A percentile compares a stretch with the other conserved stretches of the same genome.
These are phyloP conservation scores for Dipteronia sinensis DNA, from an alignment of 345 rosid species.

Conservation along the genomic window DNA sequence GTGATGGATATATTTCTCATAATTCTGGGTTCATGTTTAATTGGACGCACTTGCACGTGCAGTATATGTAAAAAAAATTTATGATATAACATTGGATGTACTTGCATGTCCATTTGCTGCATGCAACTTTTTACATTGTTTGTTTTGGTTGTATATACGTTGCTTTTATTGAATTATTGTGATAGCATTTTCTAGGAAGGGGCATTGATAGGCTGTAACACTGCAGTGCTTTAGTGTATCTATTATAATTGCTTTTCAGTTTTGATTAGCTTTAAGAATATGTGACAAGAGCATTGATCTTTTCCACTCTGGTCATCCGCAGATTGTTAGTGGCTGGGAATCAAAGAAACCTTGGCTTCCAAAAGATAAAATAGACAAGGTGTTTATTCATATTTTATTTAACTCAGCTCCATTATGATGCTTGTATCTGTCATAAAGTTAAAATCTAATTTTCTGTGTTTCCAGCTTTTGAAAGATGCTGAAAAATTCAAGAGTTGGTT, in stretches of 20 bases:
- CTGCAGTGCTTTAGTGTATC: neutral
- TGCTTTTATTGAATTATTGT: neutral
- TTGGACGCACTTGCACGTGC: too few relatives aligned
- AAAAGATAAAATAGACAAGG: conserved; percentile 74
- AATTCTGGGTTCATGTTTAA: too few relatives aligned
- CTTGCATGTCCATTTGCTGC: neutral
- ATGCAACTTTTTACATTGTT: neutral
- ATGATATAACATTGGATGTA: neutral
- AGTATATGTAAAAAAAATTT: too few relatives aligned
- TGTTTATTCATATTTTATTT: conserved; percentile 26
- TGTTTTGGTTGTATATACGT: neutral
- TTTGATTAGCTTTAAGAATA: conserved; percentile 1
- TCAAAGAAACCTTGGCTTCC: conserved; percentile 89
- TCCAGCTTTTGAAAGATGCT: conserved; percentile 62
- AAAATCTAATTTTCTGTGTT: neutral
- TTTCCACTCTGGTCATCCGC: conserved; percentile 24
- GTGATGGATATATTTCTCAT: neutral
- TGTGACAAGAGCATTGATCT: conserved; percentile 8
- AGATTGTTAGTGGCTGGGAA: conserved; percentile 75
- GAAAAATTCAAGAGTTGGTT: conserved; percentile 80
- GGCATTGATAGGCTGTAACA: neutral
- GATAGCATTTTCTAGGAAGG: neutral
- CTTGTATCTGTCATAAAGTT: neutral
- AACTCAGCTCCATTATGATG: neutral
- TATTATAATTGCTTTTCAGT: neutral